phyloP scores from a whole-genome alignment of 2,329 filamentous ascomycete genomes.

The Colletotrichum spinosum region DNA sequence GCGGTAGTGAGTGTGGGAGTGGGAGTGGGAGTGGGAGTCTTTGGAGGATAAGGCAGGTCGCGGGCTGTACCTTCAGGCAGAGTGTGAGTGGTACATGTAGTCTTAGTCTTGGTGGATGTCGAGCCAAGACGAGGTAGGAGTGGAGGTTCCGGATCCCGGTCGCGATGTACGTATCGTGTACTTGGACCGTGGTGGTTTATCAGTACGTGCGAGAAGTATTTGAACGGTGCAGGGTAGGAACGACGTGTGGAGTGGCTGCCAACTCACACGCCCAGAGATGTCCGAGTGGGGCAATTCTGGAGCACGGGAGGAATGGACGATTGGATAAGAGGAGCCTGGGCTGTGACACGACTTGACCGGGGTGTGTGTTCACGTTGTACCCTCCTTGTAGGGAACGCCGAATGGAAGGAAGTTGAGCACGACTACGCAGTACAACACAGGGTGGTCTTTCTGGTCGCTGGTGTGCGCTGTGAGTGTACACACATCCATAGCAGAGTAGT shows the following conservation, averaged over 20 bases:
- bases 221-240: conserved; percentile 32
- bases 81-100: too few relatives aligned
- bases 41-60: conserved; percentile 24
- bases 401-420: conserved; percentile 26
- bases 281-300: conserved; percentile 35
- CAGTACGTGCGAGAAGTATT: not conserved
- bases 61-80: too few relatives aligned
- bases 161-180: too few relatives aligned
- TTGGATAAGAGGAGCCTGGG: conserved; percentile 46
- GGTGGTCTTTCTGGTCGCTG: too few relatives aligned
- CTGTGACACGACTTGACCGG: conserved; percentile 45
- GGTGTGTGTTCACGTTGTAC: too few relatives aligned
- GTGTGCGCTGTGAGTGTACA: too few relatives aligned
- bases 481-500: too few relatives aligned
- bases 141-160: conserved; percentile 24
- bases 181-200: too few relatives aligned
- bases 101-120: too few relatives aligned
- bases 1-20: not conserved
- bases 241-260: conserved; percentile 12
- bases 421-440: too few relatives aligned
- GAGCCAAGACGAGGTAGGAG: conserved; percentile 33
- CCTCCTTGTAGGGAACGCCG: conserved; percentile 31
- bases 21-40: conserved; percentile 27
- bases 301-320: conserved; percentile 42
- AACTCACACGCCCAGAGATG: conserved; percentile 38